Conservation (phyloP, 805 yeast species). For the Wickerhamiella vanderwaltii region DNA sequence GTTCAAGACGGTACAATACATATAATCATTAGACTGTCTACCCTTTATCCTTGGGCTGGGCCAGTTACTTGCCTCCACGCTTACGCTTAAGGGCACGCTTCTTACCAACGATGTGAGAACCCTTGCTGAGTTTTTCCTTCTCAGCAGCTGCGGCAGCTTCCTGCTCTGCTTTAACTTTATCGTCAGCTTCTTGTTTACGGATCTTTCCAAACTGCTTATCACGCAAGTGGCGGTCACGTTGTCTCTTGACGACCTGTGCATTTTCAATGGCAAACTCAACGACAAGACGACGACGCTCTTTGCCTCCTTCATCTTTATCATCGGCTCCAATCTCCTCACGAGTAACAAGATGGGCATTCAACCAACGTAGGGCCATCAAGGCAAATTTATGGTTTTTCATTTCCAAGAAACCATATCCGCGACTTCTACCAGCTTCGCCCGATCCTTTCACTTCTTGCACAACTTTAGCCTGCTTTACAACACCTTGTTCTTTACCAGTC, state of each 20-base stretch:
- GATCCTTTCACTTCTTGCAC: slow-evolving; percentile 85
- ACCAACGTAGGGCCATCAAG: slow-evolving; percentile 92
- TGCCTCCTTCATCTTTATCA: slow-evolving; percentile 21
- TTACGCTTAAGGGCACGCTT: slow-evolving; percentile 25
- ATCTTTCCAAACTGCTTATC: slow-evolving; percentile 21
- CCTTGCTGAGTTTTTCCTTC: slow-evolving; percentile 15
- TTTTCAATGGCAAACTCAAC: slow-evolving; percentile 95
- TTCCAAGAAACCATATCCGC: slow-evolving; percentile 95
- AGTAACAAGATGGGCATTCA: slow-evolving; percentile 82
- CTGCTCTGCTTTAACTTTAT: neutral
- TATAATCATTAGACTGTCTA: too few relatives aligned
- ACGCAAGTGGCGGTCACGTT: slow-evolving; percentile 42
- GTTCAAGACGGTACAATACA: too few relatives aligned
- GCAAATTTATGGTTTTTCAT: slow-evolving; percentile 86
- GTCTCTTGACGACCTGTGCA: slow-evolving; percentile 83
- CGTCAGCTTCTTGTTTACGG: slow-evolving; percentile 21
- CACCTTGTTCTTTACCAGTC: slow-evolving; percentile 58
- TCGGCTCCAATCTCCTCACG: slow-evolving; percentile 43
- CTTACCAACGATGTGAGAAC: slow-evolving; percentile 25
- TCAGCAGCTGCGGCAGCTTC: slow-evolving; percentile 17
- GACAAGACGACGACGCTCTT: slow-evolving; percentile 60
- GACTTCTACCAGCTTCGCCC: slow-evolving; percentile 76
- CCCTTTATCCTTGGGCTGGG: too few relatives aligned
- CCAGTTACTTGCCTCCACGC: slow-evolving; percentile 7
- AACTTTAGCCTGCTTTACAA: slow-evolving; percentile 86